These are phyloP conservation scores for Acacia acuminata DNA, from an alignment of 306 rosid species.

Conservation along the genomic window DNA sequence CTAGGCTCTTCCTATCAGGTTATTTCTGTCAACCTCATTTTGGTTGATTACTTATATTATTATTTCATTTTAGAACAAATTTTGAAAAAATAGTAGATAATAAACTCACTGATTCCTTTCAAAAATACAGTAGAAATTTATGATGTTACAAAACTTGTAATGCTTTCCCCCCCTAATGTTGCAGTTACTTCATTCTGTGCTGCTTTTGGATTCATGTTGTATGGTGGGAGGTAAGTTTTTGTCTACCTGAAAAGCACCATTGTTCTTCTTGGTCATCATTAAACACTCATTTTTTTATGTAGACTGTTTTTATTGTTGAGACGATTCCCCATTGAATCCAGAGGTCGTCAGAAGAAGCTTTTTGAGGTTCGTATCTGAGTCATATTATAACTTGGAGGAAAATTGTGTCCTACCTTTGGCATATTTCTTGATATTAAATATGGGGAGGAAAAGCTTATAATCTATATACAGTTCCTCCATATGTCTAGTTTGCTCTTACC, in stretches of 20 bases:
- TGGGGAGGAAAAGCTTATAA: not conserved
- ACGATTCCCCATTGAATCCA: conserved; percentile 82
- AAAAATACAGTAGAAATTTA: not conserved
- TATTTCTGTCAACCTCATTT: not conserved
- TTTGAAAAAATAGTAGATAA: not conserved
- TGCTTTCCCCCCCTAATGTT: conserved; percentile 12
- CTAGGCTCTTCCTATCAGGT: conserved; percentile 74
- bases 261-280: not conserved
- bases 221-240: conserved; percentile 78
- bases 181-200: conserved; percentile 67
- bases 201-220: conserved; percentile 73
- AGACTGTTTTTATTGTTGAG: conserved; percentile 76
- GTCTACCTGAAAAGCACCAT: not conserved
- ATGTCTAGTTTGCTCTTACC: not conserved
- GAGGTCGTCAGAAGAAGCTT: conserved; percentile 84
- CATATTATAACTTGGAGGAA: conserved; percentile 12
- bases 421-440: not conserved
- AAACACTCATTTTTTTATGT: not conserved
- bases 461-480: not conserved
- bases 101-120: not conserved
- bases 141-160: conserved; percentile 24
- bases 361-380: conserved; percentile 53
- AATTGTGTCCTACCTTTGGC: conserved; percentile 9
- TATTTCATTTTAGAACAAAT: not conserved
- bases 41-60: not conserved